Evolutionary conservation across 352 stramenopile species (phyloP).

Genomic region (Plasmopara viticola): DNA sequence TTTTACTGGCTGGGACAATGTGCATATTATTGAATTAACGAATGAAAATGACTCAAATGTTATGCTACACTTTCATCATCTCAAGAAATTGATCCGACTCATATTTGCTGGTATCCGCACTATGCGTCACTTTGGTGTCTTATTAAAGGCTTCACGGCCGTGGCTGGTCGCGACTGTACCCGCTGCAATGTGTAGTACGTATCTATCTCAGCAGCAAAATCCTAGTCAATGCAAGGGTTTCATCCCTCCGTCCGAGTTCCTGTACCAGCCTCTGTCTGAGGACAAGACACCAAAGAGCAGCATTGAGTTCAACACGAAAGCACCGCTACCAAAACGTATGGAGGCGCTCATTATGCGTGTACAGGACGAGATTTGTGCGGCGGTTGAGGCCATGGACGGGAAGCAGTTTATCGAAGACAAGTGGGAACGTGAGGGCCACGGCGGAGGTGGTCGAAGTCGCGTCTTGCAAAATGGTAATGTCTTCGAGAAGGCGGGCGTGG

Average conservation of each 20-base stretch:
- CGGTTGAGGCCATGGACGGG: slow-evolving; percentile 90
- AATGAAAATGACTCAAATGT: too few species aligned
- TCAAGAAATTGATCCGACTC: too few species aligned
- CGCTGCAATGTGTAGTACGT: slow-evolving; percentile 16
- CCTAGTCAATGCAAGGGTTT: slow-evolving; percentile 37
- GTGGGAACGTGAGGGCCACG: slow-evolving; percentile 92
- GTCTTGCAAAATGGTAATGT: slow-evolving; percentile 93
- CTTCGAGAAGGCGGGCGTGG: slow-evolving; percentile 97
- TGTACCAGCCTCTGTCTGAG: slow-evolving; percentile 56
- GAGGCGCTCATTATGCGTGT: slow-evolving; percentile 75
- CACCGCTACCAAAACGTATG: slow-evolving; percentile 71
- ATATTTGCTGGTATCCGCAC: too few species aligned
- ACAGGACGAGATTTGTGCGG: slow-evolving; percentile 81
- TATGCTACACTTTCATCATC: too few species aligned
- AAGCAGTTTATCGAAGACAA: slow-evolving; percentile 93
- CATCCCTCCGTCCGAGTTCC: slow-evolving; percentile 41
- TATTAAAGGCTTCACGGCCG: slow-evolving; percentile 22
- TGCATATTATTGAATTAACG: too few species aligned
- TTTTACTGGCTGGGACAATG: too few species aligned
- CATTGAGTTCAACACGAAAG: slow-evolving; percentile 70
- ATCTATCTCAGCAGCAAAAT: slow-evolving; percentile 15
- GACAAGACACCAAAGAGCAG: slow-evolving; percentile 54
- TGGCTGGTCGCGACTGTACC: slow-evolving; percentile 19
- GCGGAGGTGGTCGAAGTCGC: slow-evolving; percentile 91
- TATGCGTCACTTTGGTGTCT: slow-evolving; percentile 19